Evolutionary conservation across 139 green algal species (phyloP).

Genomic region (Tetradesmus obliquus): DNA sequence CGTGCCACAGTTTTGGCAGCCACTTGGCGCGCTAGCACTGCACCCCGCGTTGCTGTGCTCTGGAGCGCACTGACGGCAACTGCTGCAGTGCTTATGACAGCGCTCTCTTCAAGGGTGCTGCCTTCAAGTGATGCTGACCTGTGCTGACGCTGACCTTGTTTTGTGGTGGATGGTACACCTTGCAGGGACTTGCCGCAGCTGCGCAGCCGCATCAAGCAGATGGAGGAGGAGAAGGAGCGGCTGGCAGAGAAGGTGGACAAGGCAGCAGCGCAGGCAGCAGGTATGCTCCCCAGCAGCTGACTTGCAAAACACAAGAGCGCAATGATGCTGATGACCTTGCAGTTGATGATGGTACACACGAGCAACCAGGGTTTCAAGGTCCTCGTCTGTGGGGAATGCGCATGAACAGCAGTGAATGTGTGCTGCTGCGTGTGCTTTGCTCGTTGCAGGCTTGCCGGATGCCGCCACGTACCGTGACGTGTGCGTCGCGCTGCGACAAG

Average conservation of each 20-base stretch:
- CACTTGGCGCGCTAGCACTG: too few relatives aligned
- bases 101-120: too few relatives aligned
- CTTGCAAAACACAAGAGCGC: background rate
- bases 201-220: constrained; percentile 53
- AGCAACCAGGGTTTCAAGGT: too few relatives aligned
- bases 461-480: constrained; percentile 60
- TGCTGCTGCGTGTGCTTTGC: background rate
- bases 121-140: too few relatives aligned
- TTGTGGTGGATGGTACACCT: background rate
- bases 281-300: background rate
- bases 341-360: background rate
- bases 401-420: background rate
- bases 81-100: too few relatives aligned
- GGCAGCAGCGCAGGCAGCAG: constrained; percentile 47
- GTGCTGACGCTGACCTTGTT: background rate
- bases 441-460: constrained; percentile 53
- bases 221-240: constrained; percentile 70
- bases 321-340: background rate
- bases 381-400: too few relatives aligned
- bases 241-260: constrained; percentile 66
- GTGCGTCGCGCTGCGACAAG: constrained; percentile 62
- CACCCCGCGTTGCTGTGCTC: too few relatives aligned
- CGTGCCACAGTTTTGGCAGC: too few relatives aligned
- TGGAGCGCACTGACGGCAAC: too few relatives aligned
- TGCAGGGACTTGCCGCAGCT: constrained; percentile 62